Evolutionary conservation across 371 early-diverging fungal species (phyloP), one percentile per base, ranked within the genome.

Genomic region (Mucor ambiguus): DNA sequence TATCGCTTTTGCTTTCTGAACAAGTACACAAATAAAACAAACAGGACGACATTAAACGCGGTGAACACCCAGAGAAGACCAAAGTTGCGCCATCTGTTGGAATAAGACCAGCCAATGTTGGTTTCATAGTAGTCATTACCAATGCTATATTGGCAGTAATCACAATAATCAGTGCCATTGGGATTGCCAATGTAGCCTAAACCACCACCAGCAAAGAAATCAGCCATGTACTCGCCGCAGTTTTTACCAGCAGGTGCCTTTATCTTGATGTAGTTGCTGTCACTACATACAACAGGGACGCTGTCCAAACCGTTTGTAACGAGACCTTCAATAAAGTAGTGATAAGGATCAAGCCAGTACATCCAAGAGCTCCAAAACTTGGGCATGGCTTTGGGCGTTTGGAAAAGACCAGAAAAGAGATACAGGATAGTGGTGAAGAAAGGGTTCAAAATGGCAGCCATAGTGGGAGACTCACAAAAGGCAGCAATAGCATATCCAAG

Each of bases 271-370:
- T 81, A 77, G 59, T 90, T 90, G 3, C 63, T 55, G 0, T 58
- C 68, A 14, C 69, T 67, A 69, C 95, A 94, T 0, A 48, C 33
- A 6, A 92, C 79, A 7, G 60, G 60, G 10, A 86, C 73, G 18
- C 74, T 72, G n/a, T 85, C 79, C 62, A 94, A 71, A 38, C 86
- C 91, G 63, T 87, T 92, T 55, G 84, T 81, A 14, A 92, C 79
- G n/a, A 92, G 74, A 29, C 89, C 92, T 67, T 93, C 93, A 28
- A 91, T 80, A 8, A 87, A 75, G 67, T 94, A 93, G 41, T 86
- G 86, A 72, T 83, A 87, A 4, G 90, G 90, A 61, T 86, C 84
- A 71, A 60, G n/a, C n/a, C n/a, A n/a, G n/a, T n/a, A n/a, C n/a
- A n/a, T n/a, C n/a, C n/a, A n/a, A n/a, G n/a, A n/a, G 10, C 83